A percentile compares a stretch with the other conserved stretches of the same genome.
Evolutionary conservation across 1,284 basidiomycete genomes (phyloP).

Genomic region (Vanrija pseudolonga): DNA sequence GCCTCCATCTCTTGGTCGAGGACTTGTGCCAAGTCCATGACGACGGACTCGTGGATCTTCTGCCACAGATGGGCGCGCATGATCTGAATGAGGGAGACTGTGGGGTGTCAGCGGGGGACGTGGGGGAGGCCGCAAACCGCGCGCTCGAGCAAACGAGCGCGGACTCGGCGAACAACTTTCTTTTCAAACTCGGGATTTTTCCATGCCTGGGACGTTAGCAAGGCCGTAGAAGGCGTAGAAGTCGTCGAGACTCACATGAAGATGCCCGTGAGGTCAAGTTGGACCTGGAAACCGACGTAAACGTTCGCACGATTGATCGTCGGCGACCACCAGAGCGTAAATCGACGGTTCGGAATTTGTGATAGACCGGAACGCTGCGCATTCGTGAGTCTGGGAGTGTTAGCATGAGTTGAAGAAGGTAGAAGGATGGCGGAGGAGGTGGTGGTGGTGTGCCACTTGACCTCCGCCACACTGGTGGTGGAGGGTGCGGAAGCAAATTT

Average conservation of each 20-base stretch:
- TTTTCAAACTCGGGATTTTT: no score
- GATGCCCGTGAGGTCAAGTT: slow-evolving; percentile 82
- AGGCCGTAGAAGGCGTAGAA: no score
- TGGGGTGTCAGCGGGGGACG: slow-evolving; percentile 52
- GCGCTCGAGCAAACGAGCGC: no score
- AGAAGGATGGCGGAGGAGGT: neutral
- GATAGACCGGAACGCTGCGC: slow-evolving; percentile 63
- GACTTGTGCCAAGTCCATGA: slow-evolving; percentile 98
- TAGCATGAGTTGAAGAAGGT: neutral
- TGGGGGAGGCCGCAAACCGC: no score
- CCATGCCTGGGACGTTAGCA: no score
- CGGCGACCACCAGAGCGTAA: slow-evolving; percentile 99
- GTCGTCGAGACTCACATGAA: slow-evolving; percentile 53
- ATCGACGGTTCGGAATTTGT: slow-evolving; percentile 98
- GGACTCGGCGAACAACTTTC: no score
- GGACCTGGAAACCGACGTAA: slow-evolving; percentile 63
- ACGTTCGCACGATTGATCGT: slow-evolving; percentile 76
- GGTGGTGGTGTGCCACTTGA: no score
- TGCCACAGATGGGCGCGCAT: slow-evolving; percentile 99
- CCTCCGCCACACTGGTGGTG: slow-evolving; percentile 18
- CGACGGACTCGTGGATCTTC: slow-evolving; percentile 67
- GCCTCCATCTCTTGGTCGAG: slow-evolving; percentile 99
- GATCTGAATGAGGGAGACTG: slow-evolving; percentile 72
- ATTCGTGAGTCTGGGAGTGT: slow-evolving; percentile 45
- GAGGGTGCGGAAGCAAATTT: no score